phyloP scores from a whole-genome alignment of 192 early-diverging fungal genomes.

The Jimgerdemannia flammicorona region DNA sequence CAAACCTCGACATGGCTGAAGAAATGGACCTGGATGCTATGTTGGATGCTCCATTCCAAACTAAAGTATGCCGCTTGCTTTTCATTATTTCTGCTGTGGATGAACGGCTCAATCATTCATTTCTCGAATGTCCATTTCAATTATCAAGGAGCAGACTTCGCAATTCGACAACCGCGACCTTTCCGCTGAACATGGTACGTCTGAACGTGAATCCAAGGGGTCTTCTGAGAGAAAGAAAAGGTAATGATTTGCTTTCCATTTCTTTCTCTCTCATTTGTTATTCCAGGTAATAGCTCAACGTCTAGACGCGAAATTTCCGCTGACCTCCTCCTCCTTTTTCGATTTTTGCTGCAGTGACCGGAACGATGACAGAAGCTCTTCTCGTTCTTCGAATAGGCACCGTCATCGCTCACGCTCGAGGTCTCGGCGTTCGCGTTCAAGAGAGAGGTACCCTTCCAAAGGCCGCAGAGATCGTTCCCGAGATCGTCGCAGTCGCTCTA shows the following conservation, averaged over 20 bases:
- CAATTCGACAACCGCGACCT: constrained; percentile 15
- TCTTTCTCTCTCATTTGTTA: constrained; percentile 4
- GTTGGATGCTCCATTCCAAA: constrained; percentile 59
- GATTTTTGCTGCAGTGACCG: constrained; percentile 2
- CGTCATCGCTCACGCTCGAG: constrained; percentile 33
- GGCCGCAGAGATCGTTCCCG: constrained; percentile 28
- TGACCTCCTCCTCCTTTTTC: background rate
- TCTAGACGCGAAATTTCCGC: background rate
- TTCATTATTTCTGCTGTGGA: too few relatives aligned
- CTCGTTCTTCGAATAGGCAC: constrained; percentile 33
- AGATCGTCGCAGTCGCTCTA: constrained; percentile 36
- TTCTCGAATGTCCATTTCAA: constrained; percentile 3
- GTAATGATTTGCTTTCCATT: background rate
- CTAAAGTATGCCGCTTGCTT: constrained; percentile 16
- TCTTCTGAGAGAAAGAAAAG: constrained; percentile 8
- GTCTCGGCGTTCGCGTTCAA: constrained; percentile 29
- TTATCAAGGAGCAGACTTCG: background rate
- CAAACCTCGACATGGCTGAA: background rate
- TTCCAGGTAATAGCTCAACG: background rate
- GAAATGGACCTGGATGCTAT: constrained; percentile 57
- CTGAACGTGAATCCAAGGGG: constrained; percentile 26
- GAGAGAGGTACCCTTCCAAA: constrained; percentile 34
- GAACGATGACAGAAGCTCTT: constrained; percentile 17
- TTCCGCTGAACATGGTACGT: constrained; percentile 17
- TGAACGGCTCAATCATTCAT: too few relatives aligned